phyloP scores from a whole-genome alignment of 2,329 filamentous ascomycete genomes.

The Colletotrichum falcatum region DNA sequence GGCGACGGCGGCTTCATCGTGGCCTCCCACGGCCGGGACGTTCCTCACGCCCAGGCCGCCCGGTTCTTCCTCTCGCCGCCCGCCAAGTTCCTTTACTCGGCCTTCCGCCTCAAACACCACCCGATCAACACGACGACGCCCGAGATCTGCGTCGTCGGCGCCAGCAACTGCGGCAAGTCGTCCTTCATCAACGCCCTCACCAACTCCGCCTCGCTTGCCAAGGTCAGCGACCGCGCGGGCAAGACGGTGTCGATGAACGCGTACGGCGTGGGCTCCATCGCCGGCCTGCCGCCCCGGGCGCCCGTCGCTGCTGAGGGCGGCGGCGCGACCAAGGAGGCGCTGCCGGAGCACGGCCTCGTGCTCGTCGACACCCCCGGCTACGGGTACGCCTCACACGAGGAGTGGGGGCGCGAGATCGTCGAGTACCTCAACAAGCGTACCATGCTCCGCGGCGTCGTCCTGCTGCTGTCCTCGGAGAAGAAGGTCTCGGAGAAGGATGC shows the following conservation, averaged over 20 bases:
- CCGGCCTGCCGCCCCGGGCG: slow-evolving; percentile 45
- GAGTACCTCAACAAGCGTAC: slow-evolving; percentile 62
- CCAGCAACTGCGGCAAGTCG: slow-evolving; percentile 91
- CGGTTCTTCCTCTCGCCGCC: slow-evolving; percentile 32
- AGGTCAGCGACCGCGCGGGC: slow-evolving; percentile 63
- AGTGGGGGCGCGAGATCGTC: slow-evolving; percentile 65
- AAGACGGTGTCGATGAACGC: slow-evolving; percentile 67
- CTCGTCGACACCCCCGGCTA: slow-evolving; percentile 66
- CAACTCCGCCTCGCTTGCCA: slow-evolving; percentile 60
- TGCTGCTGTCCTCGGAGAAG: slow-evolving; percentile 66
- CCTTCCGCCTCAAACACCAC: slow-evolving; percentile 61
- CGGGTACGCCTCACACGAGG: slow-evolving; percentile 58
- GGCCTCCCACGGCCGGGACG: neutral
- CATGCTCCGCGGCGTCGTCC: slow-evolving; percentile 63
- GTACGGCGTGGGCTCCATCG: slow-evolving; percentile 63
- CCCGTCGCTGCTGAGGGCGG: slow-evolving; percentile 28
- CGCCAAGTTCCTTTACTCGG: slow-evolving; percentile 61
- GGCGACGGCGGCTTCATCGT: slow-evolving; percentile 24
- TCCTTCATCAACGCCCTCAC: slow-evolving; percentile 87
- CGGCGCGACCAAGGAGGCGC: slow-evolving; percentile 47
- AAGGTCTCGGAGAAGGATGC: slow-evolving; percentile 62
- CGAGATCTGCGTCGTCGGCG: slow-evolving; percentile 82
- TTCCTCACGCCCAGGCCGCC: slow-evolving; percentile 12
- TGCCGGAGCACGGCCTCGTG: slow-evolving; percentile 60
- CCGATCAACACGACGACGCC: slow-evolving; percentile 64